These are phyloP conservation scores for Neofusicoccum parvum DNA, from an alignment of 2,329 filamentous ascomycete species.

Conservation along the genomic window DNA sequence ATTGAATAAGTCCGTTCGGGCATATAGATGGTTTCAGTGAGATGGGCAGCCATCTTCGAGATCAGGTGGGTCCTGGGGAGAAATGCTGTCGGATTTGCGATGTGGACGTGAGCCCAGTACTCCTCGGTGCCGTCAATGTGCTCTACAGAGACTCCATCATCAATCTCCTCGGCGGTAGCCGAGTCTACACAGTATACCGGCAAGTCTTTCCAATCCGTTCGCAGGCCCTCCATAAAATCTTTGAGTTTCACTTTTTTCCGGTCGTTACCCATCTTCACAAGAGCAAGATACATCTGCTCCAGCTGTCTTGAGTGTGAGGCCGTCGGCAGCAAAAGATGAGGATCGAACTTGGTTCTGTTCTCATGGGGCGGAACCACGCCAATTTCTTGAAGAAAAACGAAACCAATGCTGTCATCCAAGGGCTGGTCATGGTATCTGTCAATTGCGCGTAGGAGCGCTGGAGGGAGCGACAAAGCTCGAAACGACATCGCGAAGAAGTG, in stretches of 20 bases:
- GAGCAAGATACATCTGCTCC: conserved; percentile 40
- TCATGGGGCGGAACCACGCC: conserved; percentile 73
- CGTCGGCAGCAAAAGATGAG: conserved; percentile 54
- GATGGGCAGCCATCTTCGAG: conserved; percentile 62
- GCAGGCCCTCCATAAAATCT: conserved; percentile 59
- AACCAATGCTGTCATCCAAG: conserved; percentile 53
- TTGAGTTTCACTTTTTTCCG: conserved; percentile 40
- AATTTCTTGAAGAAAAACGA: conserved; percentile 75
- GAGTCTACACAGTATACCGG: conserved; percentile 75
- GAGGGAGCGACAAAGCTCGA: conserved; percentile 62
- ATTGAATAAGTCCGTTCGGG: conserved; percentile 60
- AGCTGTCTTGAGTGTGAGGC: conserved; percentile 48
- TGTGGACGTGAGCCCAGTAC: conserved; percentile 77
- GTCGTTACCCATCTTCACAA: conserved; percentile 28
- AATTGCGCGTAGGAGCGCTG: conserved; percentile 64
- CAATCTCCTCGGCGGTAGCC: conserved; percentile 67
- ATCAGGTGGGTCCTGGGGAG: conserved; percentile 62
- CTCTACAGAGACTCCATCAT: conserved; percentile 77
- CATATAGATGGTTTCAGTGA: conserved; percentile 59
- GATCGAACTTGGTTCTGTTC: conserved; percentile 64
- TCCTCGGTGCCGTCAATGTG: conserved; percentile 54
- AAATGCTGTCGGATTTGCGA: conserved; percentile 75
- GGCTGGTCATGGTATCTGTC: conserved; percentile 60
- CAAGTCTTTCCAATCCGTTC: conserved; percentile 62
- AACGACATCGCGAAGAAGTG: conserved; percentile 41